Evolutionary conservation across 768 basidiomycete species (phyloP).

Genomic region (Lentinula sp.): DNA sequence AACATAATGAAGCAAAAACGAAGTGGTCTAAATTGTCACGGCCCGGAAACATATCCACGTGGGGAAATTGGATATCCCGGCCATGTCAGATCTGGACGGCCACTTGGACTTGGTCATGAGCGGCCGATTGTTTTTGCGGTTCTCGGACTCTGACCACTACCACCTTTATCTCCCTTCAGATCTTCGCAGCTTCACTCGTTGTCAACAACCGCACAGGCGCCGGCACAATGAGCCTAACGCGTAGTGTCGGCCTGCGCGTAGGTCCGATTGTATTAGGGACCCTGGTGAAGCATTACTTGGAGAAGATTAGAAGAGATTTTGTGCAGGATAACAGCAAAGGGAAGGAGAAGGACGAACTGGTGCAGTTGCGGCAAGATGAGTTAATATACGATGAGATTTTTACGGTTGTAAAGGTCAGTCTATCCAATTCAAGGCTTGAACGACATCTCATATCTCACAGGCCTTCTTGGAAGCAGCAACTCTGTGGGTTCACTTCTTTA

Average conservation of each 20-base stretch:
- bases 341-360: conserved; percentile 19
- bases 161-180: neutral
- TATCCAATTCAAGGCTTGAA: neutral
- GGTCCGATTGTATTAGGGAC: conserved; percentile 72
- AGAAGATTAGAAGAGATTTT: conserved; percentile 43
- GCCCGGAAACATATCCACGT: neutral
- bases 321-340: conserved; percentile 17
- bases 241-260: conserved; percentile 56
- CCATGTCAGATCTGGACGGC: neutral
- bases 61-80: neutral
- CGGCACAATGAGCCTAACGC: conserved; percentile 35
- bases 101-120: neutral
- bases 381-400: conserved; percentile 80
- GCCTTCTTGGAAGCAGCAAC: conserved; percentile 71
- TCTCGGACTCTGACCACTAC: neutral
- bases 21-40: too few relatives aligned
- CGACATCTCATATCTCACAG: conserved; percentile 24
- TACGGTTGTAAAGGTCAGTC: conserved; percentile 62
- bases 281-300: conserved; percentile 82
- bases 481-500: conserved; percentile 37
- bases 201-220: neutral
- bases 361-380: conserved; percentile 59
- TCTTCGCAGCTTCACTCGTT: neutral
- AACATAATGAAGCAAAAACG: too few relatives aligned
- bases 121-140: neutral